Percentiles rank a stretch among this genome's conserved stretches.
Evolutionary conservation across 495 filamentous ascomycete genomes (phyloP).

Genomic region (Talaromyces borbonicus): DNA sequence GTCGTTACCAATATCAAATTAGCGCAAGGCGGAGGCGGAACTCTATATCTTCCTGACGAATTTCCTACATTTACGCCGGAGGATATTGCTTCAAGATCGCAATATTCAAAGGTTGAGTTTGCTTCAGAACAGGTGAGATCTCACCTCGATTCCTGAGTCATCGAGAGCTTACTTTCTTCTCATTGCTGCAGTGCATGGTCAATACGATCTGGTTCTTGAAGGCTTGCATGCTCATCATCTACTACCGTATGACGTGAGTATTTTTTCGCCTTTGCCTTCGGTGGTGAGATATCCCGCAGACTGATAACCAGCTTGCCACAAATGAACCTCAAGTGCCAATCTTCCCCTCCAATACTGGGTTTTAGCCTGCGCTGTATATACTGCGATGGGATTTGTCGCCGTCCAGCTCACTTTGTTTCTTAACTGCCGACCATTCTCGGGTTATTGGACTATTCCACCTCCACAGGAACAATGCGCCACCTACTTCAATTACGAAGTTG

Average conservation of each 20-base stretch:
- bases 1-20: constrained; percentile 35
- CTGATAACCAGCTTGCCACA: background rate
- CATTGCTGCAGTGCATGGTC: constrained; percentile 27
- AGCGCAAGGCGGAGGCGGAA: constrained; percentile 34
- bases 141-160: background rate
- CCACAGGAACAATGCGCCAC: constrained; percentile 37
- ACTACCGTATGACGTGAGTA: constrained; percentile 29
- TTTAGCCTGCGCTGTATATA: constrained; percentile 20
- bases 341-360: constrained; percentile 23
- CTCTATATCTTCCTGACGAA: constrained; percentile 28
- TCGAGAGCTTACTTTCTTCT: background rate
- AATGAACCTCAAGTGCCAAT: constrained; percentile 9
- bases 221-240: constrained; percentile 43
- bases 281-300: background rate
- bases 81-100: constrained; percentile 30
- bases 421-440: constrained; percentile 25
- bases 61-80: constrained; percentile 23
- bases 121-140: constrained; percentile 29
- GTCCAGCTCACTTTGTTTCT: constrained; percentile 30
- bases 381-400: constrained; percentile 21
- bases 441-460: constrained; percentile 35
- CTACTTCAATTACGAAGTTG: constrained; percentile 35
- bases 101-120: constrained; percentile 36
- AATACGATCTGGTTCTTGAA: constrained; percentile 40
- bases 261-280: background rate